Percentiles rank a stretch among this genome's conserved stretches.
phyloP scores from a whole-genome alignment of 352 stramenopile genomes.

The Achlya hypogyna region DNA sequence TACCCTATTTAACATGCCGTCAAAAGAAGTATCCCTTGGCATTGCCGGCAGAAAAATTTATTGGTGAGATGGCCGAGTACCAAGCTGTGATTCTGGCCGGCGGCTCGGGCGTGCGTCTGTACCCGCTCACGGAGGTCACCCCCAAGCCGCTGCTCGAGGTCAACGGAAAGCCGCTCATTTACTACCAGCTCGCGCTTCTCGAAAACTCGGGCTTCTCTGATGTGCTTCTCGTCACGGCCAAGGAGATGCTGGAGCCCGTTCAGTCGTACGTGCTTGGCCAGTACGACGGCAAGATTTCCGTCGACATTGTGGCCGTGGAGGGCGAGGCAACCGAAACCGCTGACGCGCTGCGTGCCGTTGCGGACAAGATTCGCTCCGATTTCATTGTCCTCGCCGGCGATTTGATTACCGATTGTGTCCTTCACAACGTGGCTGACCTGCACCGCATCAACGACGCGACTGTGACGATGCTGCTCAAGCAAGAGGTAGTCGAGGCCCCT shows the following conservation, averaged over 20 bases:
- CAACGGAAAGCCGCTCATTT: slow-evolving; percentile 59
- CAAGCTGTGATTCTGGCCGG: slow-evolving; percentile 76
- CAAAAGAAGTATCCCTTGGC: too few relatives aligned
- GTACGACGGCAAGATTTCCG: slow-evolving; percentile 74
- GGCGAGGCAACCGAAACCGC: slow-evolving; percentile 58
- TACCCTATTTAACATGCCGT: too few relatives aligned
- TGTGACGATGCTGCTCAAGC: slow-evolving; percentile 75
- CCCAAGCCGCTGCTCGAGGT: slow-evolving; percentile 58
- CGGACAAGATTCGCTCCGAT: slow-evolving; percentile 70
- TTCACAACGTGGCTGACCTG: slow-evolving; percentile 74
- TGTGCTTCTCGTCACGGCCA: slow-evolving; percentile 57
- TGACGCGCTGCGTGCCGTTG: slow-evolving; percentile 55
- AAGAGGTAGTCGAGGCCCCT: slow-evolving; percentile 29
- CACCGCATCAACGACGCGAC: slow-evolving; percentile 76
- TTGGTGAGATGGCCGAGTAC: slow-evolving; percentile 58
- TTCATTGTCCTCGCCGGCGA: slow-evolving; percentile 77
- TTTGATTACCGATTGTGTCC: slow-evolving; percentile 64
- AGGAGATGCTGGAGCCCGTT: slow-evolving; percentile 48
- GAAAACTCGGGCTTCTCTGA: slow-evolving; percentile 72
- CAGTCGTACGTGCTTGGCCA: slow-evolving; percentile 68
- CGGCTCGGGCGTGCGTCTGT: slow-evolving; percentile 67
- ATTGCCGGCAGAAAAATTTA: background rate
- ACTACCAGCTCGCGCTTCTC: slow-evolving; percentile 75
- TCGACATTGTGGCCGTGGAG: slow-evolving; percentile 61
- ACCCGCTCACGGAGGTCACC: slow-evolving; percentile 67